Evolutionary conservation across 2,329 filamentous ascomycete genomes (phyloP).

Genomic region (Ascochyta clinopodiicola): DNA sequence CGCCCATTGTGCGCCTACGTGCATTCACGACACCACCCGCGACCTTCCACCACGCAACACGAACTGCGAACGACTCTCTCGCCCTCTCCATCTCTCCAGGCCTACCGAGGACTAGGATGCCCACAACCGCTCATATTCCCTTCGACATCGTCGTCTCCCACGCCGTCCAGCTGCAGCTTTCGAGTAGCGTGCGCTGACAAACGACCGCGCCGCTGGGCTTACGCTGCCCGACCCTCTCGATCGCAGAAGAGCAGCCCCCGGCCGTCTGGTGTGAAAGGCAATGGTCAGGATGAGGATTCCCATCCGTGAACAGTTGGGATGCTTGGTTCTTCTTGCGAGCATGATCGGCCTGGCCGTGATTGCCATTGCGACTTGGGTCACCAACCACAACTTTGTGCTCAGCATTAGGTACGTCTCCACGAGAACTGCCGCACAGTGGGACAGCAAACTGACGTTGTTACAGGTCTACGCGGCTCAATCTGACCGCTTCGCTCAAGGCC

Average conservation of each 20-base stretch:
- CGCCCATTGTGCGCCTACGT: slow-evolving; percentile 13
- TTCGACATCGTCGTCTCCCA: slow-evolving; percentile 21
- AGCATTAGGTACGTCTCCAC: slow-evolving; percentile 12
- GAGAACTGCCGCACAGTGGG: background rate
- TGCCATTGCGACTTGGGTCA: slow-evolving; percentile 72
- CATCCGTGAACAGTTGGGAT: slow-evolving; percentile 85
- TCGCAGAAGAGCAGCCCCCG: background rate
- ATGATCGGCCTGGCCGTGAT: slow-evolving; percentile 78
- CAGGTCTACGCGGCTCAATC: slow-evolving; percentile 67
- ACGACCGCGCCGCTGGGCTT: slow-evolving; percentile 16
- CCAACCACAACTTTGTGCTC: slow-evolving; percentile 19
- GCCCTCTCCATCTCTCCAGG: background rate
- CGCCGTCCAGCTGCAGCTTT: slow-evolving; percentile 18
- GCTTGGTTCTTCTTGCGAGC: slow-evolving; percentile 77
- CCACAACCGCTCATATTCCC: slow-evolving; percentile 16
- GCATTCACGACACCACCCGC: slow-evolving; percentile 18
- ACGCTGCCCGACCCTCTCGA: slow-evolving; percentile 3
- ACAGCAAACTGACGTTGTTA: background rate
- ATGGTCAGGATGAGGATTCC: slow-evolving; percentile 76
- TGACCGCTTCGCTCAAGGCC: slow-evolving; percentile 87
- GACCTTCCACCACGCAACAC: background rate
- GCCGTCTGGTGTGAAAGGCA: slow-evolving; percentile 5
- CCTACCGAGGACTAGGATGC: slow-evolving; percentile 38
- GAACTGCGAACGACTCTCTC: background rate
- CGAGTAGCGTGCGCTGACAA: slow-evolving; percentile 25